Conservation (phyloP, 352 stramenopile species). For the Phytophthora boehmeriae region DNA sequence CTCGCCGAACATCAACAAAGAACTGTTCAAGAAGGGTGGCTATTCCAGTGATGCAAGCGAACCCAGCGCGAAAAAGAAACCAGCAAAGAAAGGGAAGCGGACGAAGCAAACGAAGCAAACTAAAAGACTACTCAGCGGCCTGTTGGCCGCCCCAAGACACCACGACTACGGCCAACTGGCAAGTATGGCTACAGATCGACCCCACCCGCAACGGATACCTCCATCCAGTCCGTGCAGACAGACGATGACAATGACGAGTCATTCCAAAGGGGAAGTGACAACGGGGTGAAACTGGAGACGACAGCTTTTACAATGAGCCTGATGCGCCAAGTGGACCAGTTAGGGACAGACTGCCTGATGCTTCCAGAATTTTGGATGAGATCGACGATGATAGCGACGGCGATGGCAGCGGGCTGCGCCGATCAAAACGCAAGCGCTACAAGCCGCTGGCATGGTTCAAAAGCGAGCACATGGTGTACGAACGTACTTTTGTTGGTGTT, state of each 20-base stretch:
- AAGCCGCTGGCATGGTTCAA: slow-evolving; percentile 91
- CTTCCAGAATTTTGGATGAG: slow-evolving; percentile 38
- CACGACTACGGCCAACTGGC: slow-evolving; percentile 33
- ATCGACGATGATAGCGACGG: slow-evolving; percentile 29
- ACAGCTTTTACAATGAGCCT: slow-evolving; percentile 55
- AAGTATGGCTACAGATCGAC: slow-evolving; percentile 61
- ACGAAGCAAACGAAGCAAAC: slow-evolving; percentile 36
- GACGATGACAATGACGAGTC: slow-evolving; percentile 67
- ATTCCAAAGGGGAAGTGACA: slow-evolving; percentile 50
- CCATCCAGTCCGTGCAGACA: slow-evolving; percentile 51
- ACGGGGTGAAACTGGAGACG: slow-evolving; percentile 57
- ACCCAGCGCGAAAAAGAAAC: slow-evolving; percentile 25
- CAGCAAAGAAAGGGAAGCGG: slow-evolving; percentile 32
- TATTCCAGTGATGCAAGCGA: slow-evolving; percentile 37
- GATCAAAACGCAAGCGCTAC: slow-evolving; percentile 78
- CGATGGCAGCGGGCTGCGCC: slow-evolving; percentile 57
- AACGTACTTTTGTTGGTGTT: slow-evolving; percentile 81
- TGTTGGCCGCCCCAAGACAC: slow-evolving; percentile 31
- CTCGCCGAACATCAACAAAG: slow-evolving; percentile 57
- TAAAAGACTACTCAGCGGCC: slow-evolving; percentile 31
- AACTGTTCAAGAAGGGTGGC: slow-evolving; percentile 55
- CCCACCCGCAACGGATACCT: slow-evolving; percentile 45
- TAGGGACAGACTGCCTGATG: slow-evolving; percentile 61
- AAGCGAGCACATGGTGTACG: slow-evolving; percentile 86
- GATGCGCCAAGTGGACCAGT: slow-evolving; percentile 34